Conservation (phyloP, 2,329 filamentous ascomycete species). For the Fusarium agapanthi region DNA sequence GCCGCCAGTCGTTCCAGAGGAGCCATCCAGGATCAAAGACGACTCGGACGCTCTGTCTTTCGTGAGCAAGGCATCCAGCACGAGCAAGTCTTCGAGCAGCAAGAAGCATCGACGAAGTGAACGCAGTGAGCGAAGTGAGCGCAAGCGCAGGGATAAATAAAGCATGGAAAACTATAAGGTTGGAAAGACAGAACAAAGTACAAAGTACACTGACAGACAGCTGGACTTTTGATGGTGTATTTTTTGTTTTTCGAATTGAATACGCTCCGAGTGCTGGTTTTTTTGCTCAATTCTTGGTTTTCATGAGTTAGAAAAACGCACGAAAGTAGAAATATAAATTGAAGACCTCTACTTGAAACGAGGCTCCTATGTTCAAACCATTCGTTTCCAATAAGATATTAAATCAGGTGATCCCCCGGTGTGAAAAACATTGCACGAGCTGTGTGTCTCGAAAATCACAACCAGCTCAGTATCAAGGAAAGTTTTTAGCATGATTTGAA, state of each 20-base stretch:
- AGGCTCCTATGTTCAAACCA: not conserved
- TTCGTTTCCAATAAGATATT: not conserved
- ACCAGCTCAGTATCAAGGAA: fast-evolving
- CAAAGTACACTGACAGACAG: conserved; percentile 21
- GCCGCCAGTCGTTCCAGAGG: not conserved
- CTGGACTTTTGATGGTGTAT: conserved; percentile 28
- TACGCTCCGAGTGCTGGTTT: conserved; percentile 11
- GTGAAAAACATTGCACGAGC: fast-evolving
- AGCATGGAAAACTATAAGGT: not conserved
- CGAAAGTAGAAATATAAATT: conserved; percentile 14
- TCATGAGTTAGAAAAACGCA: not conserved
- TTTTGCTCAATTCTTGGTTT: not conserved
- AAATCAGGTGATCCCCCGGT: not conserved
- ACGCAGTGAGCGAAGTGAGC: conserved; percentile 16
- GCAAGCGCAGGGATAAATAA: conserved; percentile 29
- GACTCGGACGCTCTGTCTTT: conserved; percentile 11
- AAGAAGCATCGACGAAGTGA: conserved; percentile 32
- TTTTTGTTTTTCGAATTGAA: conserved; percentile 15
- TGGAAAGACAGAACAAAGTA: conserved; percentile 27
- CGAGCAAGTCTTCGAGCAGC: conserved; percentile 19
- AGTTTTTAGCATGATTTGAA: not conserved
- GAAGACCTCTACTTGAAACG: not conserved
- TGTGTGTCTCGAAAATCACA: fast-evolving
- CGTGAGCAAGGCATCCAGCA: conserved; percentile 15
- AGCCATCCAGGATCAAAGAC: conserved; percentile 10